Evolutionary conservation across 768 basidiomycete species (phyloP), one percentile per base, ranked within the genome.

Genomic region (Austroboletus eburneus): DNA sequence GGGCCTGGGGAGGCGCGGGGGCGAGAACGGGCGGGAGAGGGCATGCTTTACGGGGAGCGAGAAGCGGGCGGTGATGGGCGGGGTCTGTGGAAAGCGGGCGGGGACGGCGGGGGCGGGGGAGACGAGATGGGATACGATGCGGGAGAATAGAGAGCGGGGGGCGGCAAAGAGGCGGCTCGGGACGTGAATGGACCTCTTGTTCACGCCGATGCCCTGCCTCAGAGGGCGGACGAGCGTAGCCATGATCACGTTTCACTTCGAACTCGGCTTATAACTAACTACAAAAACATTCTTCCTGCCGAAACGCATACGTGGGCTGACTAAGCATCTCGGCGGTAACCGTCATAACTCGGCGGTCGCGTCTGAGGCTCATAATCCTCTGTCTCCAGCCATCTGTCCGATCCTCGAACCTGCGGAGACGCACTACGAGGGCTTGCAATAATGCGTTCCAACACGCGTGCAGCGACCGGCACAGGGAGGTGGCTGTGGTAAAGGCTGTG

Each of bases 1-100:
- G 2, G 76, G 73, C n/a, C 74, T 76, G 9, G 87, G 87, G 10
- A 90, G 67, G 56, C 74, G 80, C 14, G 72, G 76, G 1, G 69
- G 62, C 21, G 67, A 64, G 21, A 75, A 63, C 2, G 72, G 78
- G 16, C 64, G 49, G 13, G 74, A 72, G 33, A 89, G 69, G 1
- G 78, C 72, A 54, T 73, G 68, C 22, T 75, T 76, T 5, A 75
- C 74, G 3, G 78, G 74, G 24, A 80, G 67, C 14, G 85, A 85
- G 38, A 86, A 64, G 0, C 77, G 67, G 38, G 77, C 43, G 47
- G 51, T 39, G 53, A 48, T 17, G 5, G 54, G 49, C 23, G 48
- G 64, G 32, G 49, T 13, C n/a, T n/a, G n/a, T n/a, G n/a, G 13
- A 36, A 39, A 16, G 60, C 50, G 0, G 44, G 46, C 6, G 17